These are phyloP conservation scores for Colletotrichum sp. DNA, from an alignment of 2,329 filamentous ascomycete genomes.

Conservation along the genomic window DNA sequence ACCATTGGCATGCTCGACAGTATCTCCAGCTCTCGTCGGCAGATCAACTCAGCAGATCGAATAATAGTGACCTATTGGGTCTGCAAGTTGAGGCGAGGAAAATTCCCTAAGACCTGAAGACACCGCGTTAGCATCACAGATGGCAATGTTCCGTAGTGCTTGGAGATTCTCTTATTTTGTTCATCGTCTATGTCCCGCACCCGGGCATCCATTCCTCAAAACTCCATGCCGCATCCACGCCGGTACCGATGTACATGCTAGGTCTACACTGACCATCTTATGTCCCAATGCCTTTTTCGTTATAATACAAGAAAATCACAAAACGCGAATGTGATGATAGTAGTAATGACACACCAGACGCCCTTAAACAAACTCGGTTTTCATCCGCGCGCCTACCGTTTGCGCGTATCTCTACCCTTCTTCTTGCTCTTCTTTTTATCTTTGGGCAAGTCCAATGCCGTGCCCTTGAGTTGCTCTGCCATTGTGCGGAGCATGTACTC, in stretches of 20 bases:
- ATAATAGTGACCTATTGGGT: too few relatives aligned
- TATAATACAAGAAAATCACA: conserved; percentile 3
- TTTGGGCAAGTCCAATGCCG: conserved; percentile 66
- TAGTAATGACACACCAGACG: neutral
- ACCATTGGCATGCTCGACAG: too few relatives aligned
- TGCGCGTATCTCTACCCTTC: conserved; percentile 62
- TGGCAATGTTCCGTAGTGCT: too few relatives aligned
- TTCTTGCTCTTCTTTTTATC: conserved; percentile 69
- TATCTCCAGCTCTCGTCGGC: too few relatives aligned
- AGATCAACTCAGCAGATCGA: too few relatives aligned
- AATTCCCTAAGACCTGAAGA: too few relatives aligned
- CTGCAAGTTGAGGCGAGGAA: too few relatives aligned
- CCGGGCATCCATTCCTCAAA: neutral
- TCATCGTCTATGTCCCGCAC: neutral
- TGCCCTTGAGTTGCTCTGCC: conserved; percentile 63
- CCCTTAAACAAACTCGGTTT: neutral
- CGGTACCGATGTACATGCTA: conserved; percentile 3
- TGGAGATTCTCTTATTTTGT: neutral
- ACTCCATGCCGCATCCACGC: conserved; percentile 10
- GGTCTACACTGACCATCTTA: conserved; percentile 8
- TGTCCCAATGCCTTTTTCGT: neutral
- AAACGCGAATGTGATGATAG: neutral
- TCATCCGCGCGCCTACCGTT: conserved; percentile 38
- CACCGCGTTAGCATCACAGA: too few relatives aligned
- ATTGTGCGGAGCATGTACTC: conserved; percentile 78